phyloP scores from a whole-genome alignment of 2,329 filamentous ascomycete species.

The Arthroderma sp. region DNA sequence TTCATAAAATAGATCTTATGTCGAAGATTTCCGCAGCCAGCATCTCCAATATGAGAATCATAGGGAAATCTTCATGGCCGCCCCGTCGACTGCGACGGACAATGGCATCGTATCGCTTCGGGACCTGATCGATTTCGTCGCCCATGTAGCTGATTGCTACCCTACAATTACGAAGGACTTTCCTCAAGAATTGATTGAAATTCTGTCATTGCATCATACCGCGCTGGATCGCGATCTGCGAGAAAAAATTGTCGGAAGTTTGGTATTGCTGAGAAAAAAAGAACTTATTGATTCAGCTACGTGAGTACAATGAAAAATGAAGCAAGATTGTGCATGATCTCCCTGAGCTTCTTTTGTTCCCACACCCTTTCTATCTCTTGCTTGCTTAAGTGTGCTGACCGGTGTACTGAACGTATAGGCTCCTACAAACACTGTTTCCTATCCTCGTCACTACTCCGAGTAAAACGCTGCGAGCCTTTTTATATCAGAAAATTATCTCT shows the following conservation, averaged over 20 bases:
- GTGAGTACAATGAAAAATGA: slow-evolving; percentile 18
- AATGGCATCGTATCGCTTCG: slow-evolving; percentile 72
- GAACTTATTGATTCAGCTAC: slow-evolving; percentile 76
- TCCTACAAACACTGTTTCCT: slow-evolving; percentile 87
- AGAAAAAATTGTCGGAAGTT: slow-evolving; percentile 85
- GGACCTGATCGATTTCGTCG: slow-evolving; percentile 84
- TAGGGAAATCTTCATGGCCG: slow-evolving; percentile 77
- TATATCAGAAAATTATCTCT: slow-evolving; percentile 84
- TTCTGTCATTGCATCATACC: slow-evolving; percentile 71
- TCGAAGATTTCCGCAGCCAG: slow-evolving; percentile 76
- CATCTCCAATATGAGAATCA: slow-evolving; percentile 87
- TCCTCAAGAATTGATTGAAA: slow-evolving; percentile 64
- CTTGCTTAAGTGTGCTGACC: slow-evolving; percentile 1
- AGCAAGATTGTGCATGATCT: too few species aligned
- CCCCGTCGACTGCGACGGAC: slow-evolving; percentile 63
- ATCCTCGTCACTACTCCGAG: slow-evolving; percentile 84
- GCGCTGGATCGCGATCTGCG: slow-evolving; percentile 70
- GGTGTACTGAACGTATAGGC: slow-evolving; percentile 18
- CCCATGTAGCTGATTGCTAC: slow-evolving; percentile 89
- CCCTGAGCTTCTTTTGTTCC: background rate
- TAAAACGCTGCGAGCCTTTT: slow-evolving; percentile 69
- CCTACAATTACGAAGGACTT: slow-evolving; percentile 66
- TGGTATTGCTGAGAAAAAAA: slow-evolving; percentile 79
- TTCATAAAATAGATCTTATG: slow-evolving; percentile 53
- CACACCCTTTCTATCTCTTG: background rate